phyloP scores from a whole-genome alignment of 169 alveolate species.

The Cryptosporidium sp. region DNA sequence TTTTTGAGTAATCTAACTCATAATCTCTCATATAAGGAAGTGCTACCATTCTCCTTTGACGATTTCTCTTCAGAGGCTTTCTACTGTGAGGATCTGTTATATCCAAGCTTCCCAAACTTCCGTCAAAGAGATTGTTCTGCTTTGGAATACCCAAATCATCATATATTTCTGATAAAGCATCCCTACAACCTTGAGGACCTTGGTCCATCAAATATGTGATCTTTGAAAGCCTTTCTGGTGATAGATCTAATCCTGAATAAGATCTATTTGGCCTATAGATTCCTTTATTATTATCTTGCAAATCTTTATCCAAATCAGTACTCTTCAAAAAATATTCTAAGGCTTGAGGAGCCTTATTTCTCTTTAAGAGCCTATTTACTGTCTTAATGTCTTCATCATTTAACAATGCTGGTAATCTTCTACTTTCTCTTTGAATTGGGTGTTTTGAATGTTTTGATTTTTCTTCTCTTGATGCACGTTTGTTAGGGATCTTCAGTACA shows the following conservation, averaged over 20 bases:
- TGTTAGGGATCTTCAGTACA: slow-evolving; percentile 37
- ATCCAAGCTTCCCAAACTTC: not conserved
- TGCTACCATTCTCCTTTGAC: slow-evolving; percentile 22
- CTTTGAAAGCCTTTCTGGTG: slow-evolving; percentile 34
- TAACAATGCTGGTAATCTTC: slow-evolving; percentile 29
- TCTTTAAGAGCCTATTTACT: slow-evolving; percentile 34
- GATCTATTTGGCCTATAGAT: slow-evolving; percentile 1
- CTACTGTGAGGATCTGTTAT: not conserved
- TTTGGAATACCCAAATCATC: slow-evolving; percentile 53
- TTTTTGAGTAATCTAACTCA: not conserved
- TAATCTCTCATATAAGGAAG: not conserved
- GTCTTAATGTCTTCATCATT: slow-evolving; percentile 59
- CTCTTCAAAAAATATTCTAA: slow-evolving; percentile 29
- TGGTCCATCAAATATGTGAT: not conserved
- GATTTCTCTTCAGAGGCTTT: not conserved
- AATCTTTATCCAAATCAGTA: slow-evolving; percentile 52
- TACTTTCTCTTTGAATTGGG: not conserved
- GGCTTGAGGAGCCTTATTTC: slow-evolving; percentile 63
- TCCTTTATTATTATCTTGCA: slow-evolving; percentile 31
- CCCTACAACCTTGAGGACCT: slow-evolving; percentile 61
- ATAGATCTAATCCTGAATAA: slow-evolving; percentile 16
- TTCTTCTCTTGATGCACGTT: not conserved
- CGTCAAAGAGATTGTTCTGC: slow-evolving; percentile 12
- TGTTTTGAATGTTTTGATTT: not conserved
- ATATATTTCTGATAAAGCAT: slow-evolving; percentile 45